These are phyloP conservation scores for Pseudogymnoascus sp. DNA, from an alignment of 2,329 filamentous ascomycete species.

Conservation along the genomic window DNA sequence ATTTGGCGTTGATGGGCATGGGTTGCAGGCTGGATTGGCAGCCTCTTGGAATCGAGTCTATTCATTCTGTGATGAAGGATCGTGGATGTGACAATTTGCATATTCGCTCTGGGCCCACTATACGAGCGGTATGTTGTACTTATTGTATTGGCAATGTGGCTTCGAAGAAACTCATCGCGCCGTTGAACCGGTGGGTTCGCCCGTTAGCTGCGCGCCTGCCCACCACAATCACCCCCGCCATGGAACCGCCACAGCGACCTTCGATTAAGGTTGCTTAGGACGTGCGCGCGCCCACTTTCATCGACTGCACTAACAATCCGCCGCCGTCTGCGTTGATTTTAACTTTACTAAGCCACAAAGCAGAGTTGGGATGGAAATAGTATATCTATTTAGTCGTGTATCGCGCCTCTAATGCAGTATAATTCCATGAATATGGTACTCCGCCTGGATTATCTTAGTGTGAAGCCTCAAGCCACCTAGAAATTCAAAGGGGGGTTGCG, in stretches of 20 bases:
- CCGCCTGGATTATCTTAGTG: not conserved
- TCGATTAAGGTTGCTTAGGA: not conserved
- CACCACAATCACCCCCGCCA: not conserved
- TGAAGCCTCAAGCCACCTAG: not conserved
- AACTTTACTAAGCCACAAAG: slow-evolving; percentile 1
- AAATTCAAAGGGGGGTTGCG: not conserved
- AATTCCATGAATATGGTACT: not conserved
- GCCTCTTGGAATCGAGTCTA: not conserved
- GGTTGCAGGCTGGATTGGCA: not conserved
- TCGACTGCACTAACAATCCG: not conserved
- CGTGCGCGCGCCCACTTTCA: not conserved
- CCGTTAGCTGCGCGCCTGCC: not conserved
- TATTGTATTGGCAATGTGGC: not conserved
- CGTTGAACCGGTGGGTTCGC: not conserved
- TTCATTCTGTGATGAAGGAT: not conserved
- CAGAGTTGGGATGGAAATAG: not conserved
- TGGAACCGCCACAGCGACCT: not conserved
- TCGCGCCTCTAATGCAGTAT: not conserved
- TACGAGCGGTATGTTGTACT: not conserved
- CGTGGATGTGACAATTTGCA: not conserved
- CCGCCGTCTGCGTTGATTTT: not conserved
- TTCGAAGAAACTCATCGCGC: not conserved
- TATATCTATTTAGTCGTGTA: not conserved
- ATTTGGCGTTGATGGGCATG: not conserved
- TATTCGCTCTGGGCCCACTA: not conserved